Evolutionary conservation across 768 basidiomycete species (phyloP), one percentile per base, ranked within the genome.

Genomic region (Peribolospora baueri): DNA sequence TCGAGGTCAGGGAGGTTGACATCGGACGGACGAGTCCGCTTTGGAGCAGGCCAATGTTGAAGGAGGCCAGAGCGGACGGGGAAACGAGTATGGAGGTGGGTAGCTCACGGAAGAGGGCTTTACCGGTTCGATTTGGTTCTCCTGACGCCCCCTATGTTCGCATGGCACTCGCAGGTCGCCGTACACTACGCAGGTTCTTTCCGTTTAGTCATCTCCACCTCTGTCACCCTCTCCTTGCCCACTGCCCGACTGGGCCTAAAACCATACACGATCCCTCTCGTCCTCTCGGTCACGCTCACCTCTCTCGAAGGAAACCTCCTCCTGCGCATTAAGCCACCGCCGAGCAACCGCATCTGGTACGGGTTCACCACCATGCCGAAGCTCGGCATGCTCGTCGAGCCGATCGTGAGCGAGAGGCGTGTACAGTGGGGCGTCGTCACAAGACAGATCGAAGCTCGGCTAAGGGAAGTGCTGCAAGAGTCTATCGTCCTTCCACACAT

Each of bases 1-100:
- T 97, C 54, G 73, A 78, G 43, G 83, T 97, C 47, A 80, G 80
- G 42, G 84, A 91, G 59, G 88, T 91, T 51, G 81, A 82, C 46
- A 80, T 93, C 51, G 91, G 91, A 7, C 77, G 78, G 61, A 78
- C 72, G 53, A 74, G 84, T 0, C 86, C 90, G 3, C 82, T 82
- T 59, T 74, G 97, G 59, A 85, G 82, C 73, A 91, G 90, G 60
- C 93, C 93, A 3, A 95, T 97, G 91, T 73, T 98, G 54, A 97
- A 97, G 70, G 87, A 95, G 62, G 77, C 95, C 54, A 91, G 87
- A 1, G 79, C 81, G 60, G 87, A 93, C 55, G 93, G 93, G 13
- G 84, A 91, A 60, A 86, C 87, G 0, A 75, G 84, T 4, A 71
- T 97, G 63, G 91, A 95, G 63, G 76, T 90, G 5, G 80, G 82